Conservation (phyloP, 768 basidiomycete species). For the Lepiota brunneoincarnata region DNA sequence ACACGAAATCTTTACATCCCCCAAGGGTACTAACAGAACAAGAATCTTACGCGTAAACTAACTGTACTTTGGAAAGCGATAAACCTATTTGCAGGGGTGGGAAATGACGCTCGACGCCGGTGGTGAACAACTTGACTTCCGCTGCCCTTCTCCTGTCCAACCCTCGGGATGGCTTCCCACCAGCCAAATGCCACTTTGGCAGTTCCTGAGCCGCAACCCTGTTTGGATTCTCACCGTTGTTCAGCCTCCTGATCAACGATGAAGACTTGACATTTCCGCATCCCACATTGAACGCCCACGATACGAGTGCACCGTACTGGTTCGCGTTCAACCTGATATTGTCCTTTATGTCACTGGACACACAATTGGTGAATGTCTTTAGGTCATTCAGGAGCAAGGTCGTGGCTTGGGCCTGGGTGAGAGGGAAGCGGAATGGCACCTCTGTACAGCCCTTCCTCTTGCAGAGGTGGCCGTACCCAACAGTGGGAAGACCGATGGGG, state of each 20-base stretch:
- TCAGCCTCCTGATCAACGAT: constrained; percentile 26
- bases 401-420: constrained; percentile 25
- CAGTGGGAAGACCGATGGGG: constrained; percentile 31
- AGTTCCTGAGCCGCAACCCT: constrained; percentile 31
- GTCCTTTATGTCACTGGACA: constrained; percentile 20
- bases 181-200: constrained; percentile 29
- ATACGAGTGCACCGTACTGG: constrained; percentile 29
- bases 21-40: too few relatives aligned
- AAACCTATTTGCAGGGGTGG: constrained; percentile 19
- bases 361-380: constrained; percentile 19
- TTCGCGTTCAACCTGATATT: constrained; percentile 27
- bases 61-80: too few relatives aligned
- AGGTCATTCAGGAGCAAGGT: constrained; percentile 28
- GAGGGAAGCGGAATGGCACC: constrained; percentile 30
- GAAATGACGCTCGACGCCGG: constrained; percentile 24
- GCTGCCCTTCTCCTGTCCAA: constrained; percentile 24
- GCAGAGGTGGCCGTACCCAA: constrained; percentile 33
- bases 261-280: constrained; percentile 25
- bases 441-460: constrained; percentile 13
- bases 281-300: constrained; percentile 31
- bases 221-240: constrained; percentile 29
- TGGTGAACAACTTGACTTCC: constrained; percentile 30
- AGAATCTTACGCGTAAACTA: too few relatives aligned
- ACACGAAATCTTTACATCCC: too few relatives aligned
- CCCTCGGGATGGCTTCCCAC: constrained; percentile 24